These are phyloP conservation scores for Torulaspora microellipsoides DNA, from an alignment of 805 yeast species.

Conservation along the genomic window DNA sequence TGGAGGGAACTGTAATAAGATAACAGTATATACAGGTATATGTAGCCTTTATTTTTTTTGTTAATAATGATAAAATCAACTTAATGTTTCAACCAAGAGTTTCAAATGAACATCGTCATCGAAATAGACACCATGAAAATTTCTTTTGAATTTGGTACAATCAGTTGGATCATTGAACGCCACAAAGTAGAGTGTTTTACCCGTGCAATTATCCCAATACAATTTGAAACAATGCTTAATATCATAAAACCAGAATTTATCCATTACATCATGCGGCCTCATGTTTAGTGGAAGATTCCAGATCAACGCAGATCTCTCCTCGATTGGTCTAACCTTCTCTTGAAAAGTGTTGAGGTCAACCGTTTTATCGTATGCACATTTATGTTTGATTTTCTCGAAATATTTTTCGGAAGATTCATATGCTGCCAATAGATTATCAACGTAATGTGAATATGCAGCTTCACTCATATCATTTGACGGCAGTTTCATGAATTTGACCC, in stretches of 20 bases:
- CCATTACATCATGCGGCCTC: constrained; percentile 15
- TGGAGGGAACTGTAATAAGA: constrained; percentile 50
- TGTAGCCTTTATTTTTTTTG: too few species aligned
- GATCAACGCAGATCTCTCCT: constrained; percentile 23
- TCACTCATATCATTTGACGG: not conserved
- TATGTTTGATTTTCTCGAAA: constrained; percentile 7
- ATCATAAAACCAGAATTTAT: constrained; percentile 32
- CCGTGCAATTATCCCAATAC: constrained; percentile 20
- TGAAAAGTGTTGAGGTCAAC: constrained; percentile 8
- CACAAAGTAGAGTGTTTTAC: constrained; percentile 23
- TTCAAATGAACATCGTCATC: constrained; percentile 17
- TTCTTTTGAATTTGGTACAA: constrained; percentile 48
- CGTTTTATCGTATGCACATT: not conserved
- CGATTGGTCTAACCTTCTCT: constrained; percentile 13
- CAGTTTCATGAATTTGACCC: constrained; percentile 17
- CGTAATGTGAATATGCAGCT: constrained; percentile 10
- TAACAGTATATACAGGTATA: too few species aligned
- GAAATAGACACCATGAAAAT: constrained; percentile 43
- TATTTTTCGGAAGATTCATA: constrained; percentile 18
- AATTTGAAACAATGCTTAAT: constrained; percentile 27
- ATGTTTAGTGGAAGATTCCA: constrained; percentile 30
- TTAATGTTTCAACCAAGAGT: constrained; percentile 22
- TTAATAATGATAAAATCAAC: not conserved
- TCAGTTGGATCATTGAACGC: constrained; percentile 42
- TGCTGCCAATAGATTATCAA: constrained; percentile 21